Percentiles rank a stretch among this genome's conserved stretches.
Conservation (phyloP, 345 rosid species). For the Passiflora organensis region DNA sequence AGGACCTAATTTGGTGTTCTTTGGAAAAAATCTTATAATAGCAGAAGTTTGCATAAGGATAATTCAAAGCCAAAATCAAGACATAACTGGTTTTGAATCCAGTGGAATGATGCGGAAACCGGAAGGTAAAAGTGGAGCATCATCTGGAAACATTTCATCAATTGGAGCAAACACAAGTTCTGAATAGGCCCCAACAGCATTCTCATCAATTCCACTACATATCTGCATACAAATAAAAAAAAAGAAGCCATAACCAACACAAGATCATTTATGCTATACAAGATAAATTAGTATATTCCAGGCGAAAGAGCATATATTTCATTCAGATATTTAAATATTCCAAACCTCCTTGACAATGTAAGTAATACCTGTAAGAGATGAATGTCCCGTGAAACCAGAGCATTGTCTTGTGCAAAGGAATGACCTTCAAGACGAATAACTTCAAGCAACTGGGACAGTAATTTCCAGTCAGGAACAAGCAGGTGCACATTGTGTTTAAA, state of each 20-base stretch:
- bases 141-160: slow-evolving; percentile 97
- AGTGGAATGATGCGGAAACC: slow-evolving; percentile 92
- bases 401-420: slow-evolving; percentile 85
- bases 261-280: too few species aligned
- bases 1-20: too few species aligned
- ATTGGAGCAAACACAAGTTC: slow-evolving; percentile 96
- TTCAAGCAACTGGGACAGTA: slow-evolving; percentile 67
- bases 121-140: slow-evolving; percentile 93
- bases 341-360: too few species aligned
- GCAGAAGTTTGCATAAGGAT: too few species aligned
- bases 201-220: slow-evolving; percentile 91
- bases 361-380: slow-evolving; percentile 83
- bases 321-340: too few species aligned
- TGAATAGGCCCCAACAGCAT: slow-evolving; percentile 84
- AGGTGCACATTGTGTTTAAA: too few species aligned
- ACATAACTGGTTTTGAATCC: slow-evolving; percentile 78
- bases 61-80: neutral
- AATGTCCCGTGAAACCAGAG: slow-evolving; percentile 84
- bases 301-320: neutral
- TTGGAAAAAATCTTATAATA: too few species aligned
- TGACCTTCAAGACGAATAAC: slow-evolving; percentile 95
- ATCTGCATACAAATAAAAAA: slow-evolving; percentile 43
- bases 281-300: too few species aligned
- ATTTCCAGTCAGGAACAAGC: too few species aligned
- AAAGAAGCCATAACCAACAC: slow-evolving; percentile 2